A percentile compares a stretch with the other conserved stretches of the same genome.
Conservation (phyloP, 169 alveolate genomes). For the Plasmodium coatneyi region DNA sequence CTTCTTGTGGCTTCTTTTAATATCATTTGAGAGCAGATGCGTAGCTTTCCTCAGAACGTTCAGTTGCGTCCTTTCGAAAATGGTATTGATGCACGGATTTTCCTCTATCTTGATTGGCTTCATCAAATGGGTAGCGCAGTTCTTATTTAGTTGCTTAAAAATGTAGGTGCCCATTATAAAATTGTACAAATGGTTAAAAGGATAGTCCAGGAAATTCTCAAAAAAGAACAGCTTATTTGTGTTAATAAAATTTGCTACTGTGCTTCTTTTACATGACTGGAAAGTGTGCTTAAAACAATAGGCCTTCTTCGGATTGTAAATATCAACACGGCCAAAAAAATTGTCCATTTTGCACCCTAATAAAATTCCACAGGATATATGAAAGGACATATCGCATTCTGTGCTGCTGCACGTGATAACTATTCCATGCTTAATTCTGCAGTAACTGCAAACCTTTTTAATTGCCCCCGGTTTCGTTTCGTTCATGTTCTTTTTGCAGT, state of each 20-base stretch:
- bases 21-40: conserved; percentile 19
- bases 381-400: conserved; percentile 67
- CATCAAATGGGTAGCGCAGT: conserved; percentile 38
- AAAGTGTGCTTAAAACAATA: conserved; percentile 73
- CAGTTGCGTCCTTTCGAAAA: conserved; percentile 70
- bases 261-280: conserved; percentile 52
- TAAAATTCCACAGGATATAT: conserved; percentile 67
- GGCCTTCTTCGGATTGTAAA: conserved; percentile 69
- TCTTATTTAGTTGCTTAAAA: conserved; percentile 37
- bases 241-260: conserved; percentile 46
- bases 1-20: conserved; percentile 16
- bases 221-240: conserved; percentile 60
- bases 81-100: not conserved
- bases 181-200: conserved; percentile 64
- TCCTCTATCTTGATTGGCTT: conserved; percentile 68
- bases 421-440: conserved; percentile 69
- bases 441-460: conserved; percentile 69
- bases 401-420: conserved; percentile 72
- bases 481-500: conserved; percentile 48
- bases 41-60: conserved; percentile 10
- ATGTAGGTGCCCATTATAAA: conserved; percentile 61
- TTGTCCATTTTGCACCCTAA: conserved; percentile 74
- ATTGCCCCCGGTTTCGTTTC: conserved; percentile 29
- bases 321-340: conserved; percentile 73
- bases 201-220: conserved; percentile 41